phyloP scores from a whole-genome alignment of 2,329 filamentous ascomycete genomes.

The Neonectria ditissima region DNA sequence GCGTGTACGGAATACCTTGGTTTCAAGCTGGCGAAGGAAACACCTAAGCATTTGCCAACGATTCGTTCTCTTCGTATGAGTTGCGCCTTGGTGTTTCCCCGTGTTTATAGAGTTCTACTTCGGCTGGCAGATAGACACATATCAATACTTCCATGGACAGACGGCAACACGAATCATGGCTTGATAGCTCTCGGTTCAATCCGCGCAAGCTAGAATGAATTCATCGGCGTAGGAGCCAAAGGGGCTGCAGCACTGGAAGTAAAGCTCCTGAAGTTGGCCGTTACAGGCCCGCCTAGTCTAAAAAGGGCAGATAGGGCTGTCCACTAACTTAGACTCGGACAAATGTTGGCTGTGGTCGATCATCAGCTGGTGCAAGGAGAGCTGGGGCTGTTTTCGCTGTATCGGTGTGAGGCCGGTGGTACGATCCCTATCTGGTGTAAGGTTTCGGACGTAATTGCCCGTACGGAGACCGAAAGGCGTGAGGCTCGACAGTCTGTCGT shows the following conservation, averaged over 20 bases:
- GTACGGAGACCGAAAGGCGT: not conserved
- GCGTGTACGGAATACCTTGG: not conserved
- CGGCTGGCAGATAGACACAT: no score
- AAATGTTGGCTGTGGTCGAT: conserved; percentile 11
- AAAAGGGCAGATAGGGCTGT: not conserved
- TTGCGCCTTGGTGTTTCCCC: no score
- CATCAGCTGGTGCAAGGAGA: conserved; percentile 4
- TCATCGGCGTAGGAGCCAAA: not conserved
- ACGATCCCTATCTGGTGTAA: conserved; percentile 21
- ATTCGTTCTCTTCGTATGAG: not conserved
- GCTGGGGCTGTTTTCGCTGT: conserved; percentile 21
- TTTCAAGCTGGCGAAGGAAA: not conserved
- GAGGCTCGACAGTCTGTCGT: conserved; percentile 29
- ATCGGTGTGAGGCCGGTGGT: conserved; percentile 19
- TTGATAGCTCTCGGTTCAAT: conserved; percentile 6
- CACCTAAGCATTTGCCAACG: not conserved
- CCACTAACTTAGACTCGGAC: not conserved
- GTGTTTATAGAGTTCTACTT: no score
- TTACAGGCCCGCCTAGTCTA: not conserved
- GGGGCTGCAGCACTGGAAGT: not conserved
- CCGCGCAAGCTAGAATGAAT: not conserved
- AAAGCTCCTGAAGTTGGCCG: not conserved
- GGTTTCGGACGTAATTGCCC: conserved; percentile 8
- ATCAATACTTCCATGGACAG: no score
- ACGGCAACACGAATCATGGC: not conserved